A percentile compares a stretch with the other conserved stretches of the same genome.
These are phyloP conservation scores for Eimeria necatrix DNA, from an alignment of 169 alveolate species.

Conservation along the genomic window DNA sequence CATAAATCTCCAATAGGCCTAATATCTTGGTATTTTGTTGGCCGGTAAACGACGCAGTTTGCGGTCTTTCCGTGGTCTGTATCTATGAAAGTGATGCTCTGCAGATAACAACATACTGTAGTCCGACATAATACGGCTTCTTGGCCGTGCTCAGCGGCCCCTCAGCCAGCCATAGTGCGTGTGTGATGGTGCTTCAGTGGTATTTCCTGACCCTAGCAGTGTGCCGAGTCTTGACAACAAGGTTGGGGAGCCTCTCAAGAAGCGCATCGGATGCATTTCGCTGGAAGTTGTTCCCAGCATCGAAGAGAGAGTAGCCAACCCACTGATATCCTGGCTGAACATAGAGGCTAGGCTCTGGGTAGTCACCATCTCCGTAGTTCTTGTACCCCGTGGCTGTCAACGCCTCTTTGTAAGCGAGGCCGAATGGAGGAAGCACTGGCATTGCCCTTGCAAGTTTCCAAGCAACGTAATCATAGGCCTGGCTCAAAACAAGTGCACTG, in stretches of 20 bases:
- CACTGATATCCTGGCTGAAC: slow-evolving; percentile 55
- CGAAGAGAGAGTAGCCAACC: slow-evolving; percentile 71
- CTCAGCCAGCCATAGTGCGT: neutral
- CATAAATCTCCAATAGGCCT: slow-evolving; percentile 69
- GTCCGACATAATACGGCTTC: neutral
- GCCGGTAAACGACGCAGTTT: slow-evolving; percentile 78
- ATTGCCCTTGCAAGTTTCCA: slow-evolving; percentile 64
- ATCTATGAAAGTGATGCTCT: slow-evolving; percentile 56
- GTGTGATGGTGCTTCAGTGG: neutral
- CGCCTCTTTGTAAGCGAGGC: slow-evolving; percentile 41
- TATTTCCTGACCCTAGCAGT: slow-evolving; percentile 38
- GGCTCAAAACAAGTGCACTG: neutral
- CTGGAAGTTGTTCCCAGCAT: slow-evolving; percentile 48
- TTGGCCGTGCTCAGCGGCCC: neutral
- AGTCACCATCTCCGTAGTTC: slow-evolving; percentile 5
- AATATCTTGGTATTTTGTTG: slow-evolving; percentile 73
- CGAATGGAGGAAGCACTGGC: slow-evolving; percentile 71
- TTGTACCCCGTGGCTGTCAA: slow-evolving; percentile 35
- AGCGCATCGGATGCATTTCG: slow-evolving; percentile 71
- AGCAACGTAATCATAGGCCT: slow-evolving; percentile 64
- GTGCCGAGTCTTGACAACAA: slow-evolving; percentile 46
- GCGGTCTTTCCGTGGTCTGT: slow-evolving; percentile 59
- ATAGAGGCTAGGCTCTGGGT: slow-evolving; percentile 49
- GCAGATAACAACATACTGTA: neutral
- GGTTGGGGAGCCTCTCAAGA: slow-evolving; percentile 9